These are phyloP conservation scores for Aspergillus sp. DNA, from an alignment of 2,329 filamentous ascomycete genomes.

Conservation along the genomic window DNA sequence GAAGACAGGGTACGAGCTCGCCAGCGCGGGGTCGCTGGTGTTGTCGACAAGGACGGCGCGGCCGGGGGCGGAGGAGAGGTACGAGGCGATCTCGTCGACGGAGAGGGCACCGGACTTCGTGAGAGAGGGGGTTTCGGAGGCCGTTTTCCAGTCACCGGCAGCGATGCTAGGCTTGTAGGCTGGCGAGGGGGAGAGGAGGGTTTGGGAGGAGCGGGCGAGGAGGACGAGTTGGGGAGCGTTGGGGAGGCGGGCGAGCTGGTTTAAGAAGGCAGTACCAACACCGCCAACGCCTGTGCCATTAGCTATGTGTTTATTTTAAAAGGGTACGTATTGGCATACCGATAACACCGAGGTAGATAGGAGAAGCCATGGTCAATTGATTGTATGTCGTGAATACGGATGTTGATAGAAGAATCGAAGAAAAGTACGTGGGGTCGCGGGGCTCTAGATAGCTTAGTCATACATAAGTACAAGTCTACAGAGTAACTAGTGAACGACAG, in stretches of 20 bases:
- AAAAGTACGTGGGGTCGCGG: not conserved
- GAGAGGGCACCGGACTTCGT: constrained; percentile 44
- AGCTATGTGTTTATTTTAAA: constrained; percentile 3
- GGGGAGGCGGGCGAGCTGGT: constrained; percentile 66
- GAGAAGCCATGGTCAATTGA: constrained; percentile 24
- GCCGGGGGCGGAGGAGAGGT: constrained; percentile 68
- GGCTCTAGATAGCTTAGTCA: not conserved
- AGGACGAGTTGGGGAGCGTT: constrained; percentile 71
- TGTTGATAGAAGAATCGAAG: not conserved
- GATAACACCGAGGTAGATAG: constrained; percentile 39
- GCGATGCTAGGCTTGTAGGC: constrained; percentile 59
- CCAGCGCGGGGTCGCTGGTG: constrained; percentile 83
- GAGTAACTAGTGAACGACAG: too few relatives aligned
- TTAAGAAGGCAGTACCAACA: constrained; percentile 85
- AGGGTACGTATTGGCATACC: constrained; percentile 20
- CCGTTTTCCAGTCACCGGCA: constrained; percentile 50
- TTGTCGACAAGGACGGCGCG: constrained; percentile 88
- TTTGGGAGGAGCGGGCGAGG: constrained; percentile 77
- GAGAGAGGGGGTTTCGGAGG: constrained; percentile 57
- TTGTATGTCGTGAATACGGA: not conserved
- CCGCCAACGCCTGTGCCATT: constrained; percentile 68
- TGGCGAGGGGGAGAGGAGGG: constrained; percentile 65
- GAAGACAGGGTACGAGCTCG: constrained; percentile 73
- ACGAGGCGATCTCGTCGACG: constrained; percentile 65
- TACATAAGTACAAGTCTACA: not conserved